Conservation (phyloP, 306 rosid species). For the Vachellia collinsii region DNA sequence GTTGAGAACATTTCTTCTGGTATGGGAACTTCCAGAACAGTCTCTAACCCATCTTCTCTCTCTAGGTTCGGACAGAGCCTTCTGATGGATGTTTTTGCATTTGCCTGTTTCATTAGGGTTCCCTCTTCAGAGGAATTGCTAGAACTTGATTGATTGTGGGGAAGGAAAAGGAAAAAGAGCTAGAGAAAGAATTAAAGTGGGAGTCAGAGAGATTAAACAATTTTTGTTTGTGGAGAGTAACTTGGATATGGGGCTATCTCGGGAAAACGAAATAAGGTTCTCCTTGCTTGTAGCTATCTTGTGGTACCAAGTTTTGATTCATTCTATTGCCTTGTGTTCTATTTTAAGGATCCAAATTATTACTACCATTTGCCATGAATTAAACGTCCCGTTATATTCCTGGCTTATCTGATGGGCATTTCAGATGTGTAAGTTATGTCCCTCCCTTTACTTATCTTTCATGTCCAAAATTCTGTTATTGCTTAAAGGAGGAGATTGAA, state of each 20-base stretch:
- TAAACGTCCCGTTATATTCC: background rate
- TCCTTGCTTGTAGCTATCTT: constrained; percentile 69
- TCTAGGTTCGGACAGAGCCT: constrained; percentile 92
- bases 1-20: constrained; percentile 89
- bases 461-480: background rate
- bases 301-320: constrained; percentile 37
- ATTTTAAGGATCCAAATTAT: constrained; percentile 6
- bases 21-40: constrained; percentile 88
- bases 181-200: background rate
- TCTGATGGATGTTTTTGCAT: constrained; percentile 50
- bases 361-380: background rate
- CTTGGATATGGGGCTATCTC: constrained; percentile 12
- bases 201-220: constrained; percentile 36
- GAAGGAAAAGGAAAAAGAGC: background rate
- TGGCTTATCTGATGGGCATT: background rate
- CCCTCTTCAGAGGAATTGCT: too few relatives aligned
- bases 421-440: background rate
- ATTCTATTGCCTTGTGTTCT: background rate
- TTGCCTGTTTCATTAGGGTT: constrained; percentile 45
- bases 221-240: constrained; percentile 35
- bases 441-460: background rate
- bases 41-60: constrained; percentile 87
- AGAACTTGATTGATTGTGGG: background rate
- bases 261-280: constrained; percentile 42
- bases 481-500: background rate